phyloP scores from a whole-genome alignment of 108 stramenopile species.

The Cyclotella atomus region DNA sequence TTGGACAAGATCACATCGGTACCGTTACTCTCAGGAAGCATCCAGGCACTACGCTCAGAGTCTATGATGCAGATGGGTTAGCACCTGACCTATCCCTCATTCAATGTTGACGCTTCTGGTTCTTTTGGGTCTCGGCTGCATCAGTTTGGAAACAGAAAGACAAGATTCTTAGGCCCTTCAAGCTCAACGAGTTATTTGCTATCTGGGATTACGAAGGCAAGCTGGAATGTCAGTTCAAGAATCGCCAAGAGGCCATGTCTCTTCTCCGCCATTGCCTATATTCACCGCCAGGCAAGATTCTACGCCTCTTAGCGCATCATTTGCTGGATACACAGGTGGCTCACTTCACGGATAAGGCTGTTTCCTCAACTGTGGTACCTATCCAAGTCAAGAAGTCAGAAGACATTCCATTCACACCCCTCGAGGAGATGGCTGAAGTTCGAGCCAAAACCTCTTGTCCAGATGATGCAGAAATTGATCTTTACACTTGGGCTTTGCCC shows the following conservation, averaged over 20 bases:
- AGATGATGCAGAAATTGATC: not conserved
- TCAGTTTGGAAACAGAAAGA: not conserved
- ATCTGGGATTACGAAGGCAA: slow-evolving; percentile 22
- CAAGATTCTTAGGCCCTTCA: not conserved
- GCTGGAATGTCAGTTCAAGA: not conserved
- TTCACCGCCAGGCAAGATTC: slow-evolving; percentile 7
- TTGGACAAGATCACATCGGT: not conserved
- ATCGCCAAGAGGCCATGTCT: not conserved
- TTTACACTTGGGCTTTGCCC: not conserved
- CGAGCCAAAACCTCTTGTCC: not conserved
- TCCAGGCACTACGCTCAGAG: not conserved
- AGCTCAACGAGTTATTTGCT: not conserved
- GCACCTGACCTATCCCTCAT: not conserved
- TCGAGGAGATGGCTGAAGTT: not conserved
- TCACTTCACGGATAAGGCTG: not conserved
- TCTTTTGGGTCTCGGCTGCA: slow-evolving; percentile 12
- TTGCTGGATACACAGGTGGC: not conserved
- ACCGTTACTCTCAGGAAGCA: not conserved
- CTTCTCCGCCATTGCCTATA: not conserved
- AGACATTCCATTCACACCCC: not conserved
- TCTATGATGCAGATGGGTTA: not conserved
- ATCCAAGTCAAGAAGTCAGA: not conserved
- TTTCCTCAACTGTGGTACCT: too few species aligned
- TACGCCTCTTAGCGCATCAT: not conserved
- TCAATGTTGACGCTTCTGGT: not conserved